A percentile compares a stretch with the other conserved stretches of the same genome.
Evolutionary conservation across 2,329 filamentous ascomycete genomes (phyloP).

Genomic region (Colletotrichum sp.): DNA sequence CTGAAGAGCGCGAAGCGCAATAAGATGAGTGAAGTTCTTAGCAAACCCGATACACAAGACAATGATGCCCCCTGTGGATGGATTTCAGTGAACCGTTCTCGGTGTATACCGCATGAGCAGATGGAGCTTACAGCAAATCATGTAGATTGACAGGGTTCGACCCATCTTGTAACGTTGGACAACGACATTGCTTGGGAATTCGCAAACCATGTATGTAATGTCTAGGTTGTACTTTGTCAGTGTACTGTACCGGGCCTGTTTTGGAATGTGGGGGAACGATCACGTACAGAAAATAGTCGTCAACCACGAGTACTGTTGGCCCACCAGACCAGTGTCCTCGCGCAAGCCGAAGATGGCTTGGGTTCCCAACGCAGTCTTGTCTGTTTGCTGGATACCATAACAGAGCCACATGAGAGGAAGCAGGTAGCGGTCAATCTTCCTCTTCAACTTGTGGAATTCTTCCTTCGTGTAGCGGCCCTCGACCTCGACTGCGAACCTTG

Average conservation of each 20-base stretch:
- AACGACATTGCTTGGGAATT: constrained; percentile 35
- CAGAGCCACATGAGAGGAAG: constrained; percentile 53
- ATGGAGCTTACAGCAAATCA: constrained; percentile 22
- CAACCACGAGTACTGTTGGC: constrained; percentile 29
- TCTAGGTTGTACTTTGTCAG: constrained; percentile 13
- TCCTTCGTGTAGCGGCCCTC: constrained; percentile 36
- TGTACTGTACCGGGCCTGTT: neutral
- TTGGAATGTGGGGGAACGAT: neutral
- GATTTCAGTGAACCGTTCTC: neutral
- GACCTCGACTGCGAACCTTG: neutral
- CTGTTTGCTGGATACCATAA: constrained; percentile 54
- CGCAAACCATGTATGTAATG: constrained; percentile 33
- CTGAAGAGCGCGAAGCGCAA: constrained; percentile 39
- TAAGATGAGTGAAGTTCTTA: constrained; percentile 40
- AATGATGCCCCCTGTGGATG: constrained; percentile 28
- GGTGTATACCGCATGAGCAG: neutral
- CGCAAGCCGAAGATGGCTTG: constrained; percentile 43
- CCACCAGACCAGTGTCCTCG: constrained; percentile 29
- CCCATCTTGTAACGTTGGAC: constrained; percentile 34
- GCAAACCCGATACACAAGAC: constrained; percentile 42
- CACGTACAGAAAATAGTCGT: constrained; percentile 38
- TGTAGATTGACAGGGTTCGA: constrained; percentile 11
- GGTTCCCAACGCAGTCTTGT: constrained; percentile 47
- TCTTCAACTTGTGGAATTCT: constrained; percentile 40
- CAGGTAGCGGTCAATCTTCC: constrained; percentile 49